A percentile compares a stretch with the other conserved stretches of the same genome.
These are phyloP conservation scores for Ogataea zsoltii DNA, from an alignment of 805 yeast species.

Conservation along the genomic window DNA sequence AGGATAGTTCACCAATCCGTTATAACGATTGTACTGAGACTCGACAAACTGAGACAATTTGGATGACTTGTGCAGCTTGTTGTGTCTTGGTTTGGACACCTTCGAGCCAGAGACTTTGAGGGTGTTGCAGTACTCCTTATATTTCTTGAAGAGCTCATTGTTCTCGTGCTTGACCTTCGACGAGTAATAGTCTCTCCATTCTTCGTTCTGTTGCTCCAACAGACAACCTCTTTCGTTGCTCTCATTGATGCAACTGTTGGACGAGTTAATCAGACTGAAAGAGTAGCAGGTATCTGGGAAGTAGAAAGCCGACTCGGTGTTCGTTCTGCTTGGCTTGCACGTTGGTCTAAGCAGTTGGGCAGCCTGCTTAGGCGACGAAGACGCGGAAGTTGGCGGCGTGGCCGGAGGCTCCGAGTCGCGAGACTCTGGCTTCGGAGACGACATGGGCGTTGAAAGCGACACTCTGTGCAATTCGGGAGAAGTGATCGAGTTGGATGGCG, in stretches of 20 bases:
- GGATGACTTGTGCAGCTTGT: slow-evolving; percentile 11
- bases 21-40: slow-evolving; percentile 23
- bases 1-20: slow-evolving; percentile 45
- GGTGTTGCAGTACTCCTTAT: slow-evolving; percentile 36
- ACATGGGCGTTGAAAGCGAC: slow-evolving; percentile 19
- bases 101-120: slow-evolving; percentile 16
- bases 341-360: slow-evolving; percentile 23
- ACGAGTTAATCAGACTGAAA: slow-evolving; percentile 28
- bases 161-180: slow-evolving; percentile 43
- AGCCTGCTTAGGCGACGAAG: slow-evolving; percentile 25
- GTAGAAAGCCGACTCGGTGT: slow-evolving; percentile 26
- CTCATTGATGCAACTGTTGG: slow-evolving; percentile 24
- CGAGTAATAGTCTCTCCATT: slow-evolving; percentile 45
- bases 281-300: slow-evolving; percentile 41
- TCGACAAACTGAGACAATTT: slow-evolving; percentile 28
- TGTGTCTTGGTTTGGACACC: slow-evolving; percentile 13
- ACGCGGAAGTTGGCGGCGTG: slow-evolving; percentile 31
- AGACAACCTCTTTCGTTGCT: slow-evolving; percentile 35
- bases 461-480: slow-evolving; percentile 18
- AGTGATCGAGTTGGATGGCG: slow-evolving; percentile 22
- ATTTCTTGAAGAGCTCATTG: slow-evolving; percentile 39
- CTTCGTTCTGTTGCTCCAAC: slow-evolving; percentile 37
- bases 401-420: slow-evolving; percentile 17
- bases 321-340: slow-evolving; percentile 15
- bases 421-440: slow-evolving; percentile 13